Conservation (phyloP, 495 filamentous ascomycete species). For the Penicillium desertorum region DNA sequence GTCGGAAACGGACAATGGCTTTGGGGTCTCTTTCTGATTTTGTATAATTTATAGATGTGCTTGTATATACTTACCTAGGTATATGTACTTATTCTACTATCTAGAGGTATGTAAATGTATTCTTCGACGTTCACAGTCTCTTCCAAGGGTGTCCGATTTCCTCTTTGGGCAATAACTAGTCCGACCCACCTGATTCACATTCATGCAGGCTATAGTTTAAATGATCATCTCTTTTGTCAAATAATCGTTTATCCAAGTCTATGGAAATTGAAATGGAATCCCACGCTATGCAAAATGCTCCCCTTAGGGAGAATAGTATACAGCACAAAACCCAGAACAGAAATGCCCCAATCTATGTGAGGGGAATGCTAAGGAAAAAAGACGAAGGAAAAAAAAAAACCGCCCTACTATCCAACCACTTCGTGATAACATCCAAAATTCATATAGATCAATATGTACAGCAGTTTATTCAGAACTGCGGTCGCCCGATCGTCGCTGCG, state of each 20-base stretch:
- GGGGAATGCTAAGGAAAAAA: slow-evolving; percentile 6
- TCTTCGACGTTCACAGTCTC: too few relatives aligned
- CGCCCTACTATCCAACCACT: slow-evolving; percentile 13
- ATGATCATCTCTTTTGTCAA: neutral
- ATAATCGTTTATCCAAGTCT: slow-evolving; percentile 2
- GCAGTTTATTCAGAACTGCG: slow-evolving; percentile 18
- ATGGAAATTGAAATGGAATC: slow-evolving; percentile 8
- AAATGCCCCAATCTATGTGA: neutral
- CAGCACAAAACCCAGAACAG: slow-evolving; percentile 11
- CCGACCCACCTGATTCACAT: slow-evolving; percentile 26
- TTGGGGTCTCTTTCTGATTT: neutral
- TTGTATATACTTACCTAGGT: neutral
- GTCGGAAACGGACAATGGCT: slow-evolving; percentile 17
- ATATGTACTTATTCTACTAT: too few relatives aligned
- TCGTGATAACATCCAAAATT: slow-evolving; percentile 17
- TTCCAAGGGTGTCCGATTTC: neutral
- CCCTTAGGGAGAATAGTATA: slow-evolving; percentile 24
- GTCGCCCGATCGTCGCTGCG: slow-evolving; percentile 59
- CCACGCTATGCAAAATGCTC: slow-evolving; percentile 34
- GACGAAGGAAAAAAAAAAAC: slow-evolving; percentile 20
- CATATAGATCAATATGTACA: slow-evolving; percentile 3
- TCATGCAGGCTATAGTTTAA: slow-evolving; percentile 18
- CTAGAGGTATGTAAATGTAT: too few relatives aligned
- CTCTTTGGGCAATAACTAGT: slow-evolving; percentile 17
- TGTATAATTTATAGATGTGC: neutral